Evolutionary conservation across 2,329 filamentous ascomycete species (phyloP).

Genomic region (Pseudogymnoascus destructans): DNA sequence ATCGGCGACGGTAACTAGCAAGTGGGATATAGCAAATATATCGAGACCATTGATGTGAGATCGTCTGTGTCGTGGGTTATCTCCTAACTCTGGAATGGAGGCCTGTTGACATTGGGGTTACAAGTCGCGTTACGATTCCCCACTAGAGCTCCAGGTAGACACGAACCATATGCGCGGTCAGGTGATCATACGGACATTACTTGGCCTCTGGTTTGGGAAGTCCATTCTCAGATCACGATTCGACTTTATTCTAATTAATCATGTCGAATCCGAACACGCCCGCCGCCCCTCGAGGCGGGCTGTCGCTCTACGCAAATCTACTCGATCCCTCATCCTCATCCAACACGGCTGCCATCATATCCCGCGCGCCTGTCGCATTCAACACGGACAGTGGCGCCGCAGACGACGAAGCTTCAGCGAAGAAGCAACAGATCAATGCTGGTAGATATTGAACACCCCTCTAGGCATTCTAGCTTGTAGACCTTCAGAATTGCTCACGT

Average conservation of each 20-base stretch:
- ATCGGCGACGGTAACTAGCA: background rate
- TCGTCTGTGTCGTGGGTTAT: background rate
- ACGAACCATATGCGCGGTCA: conserved; percentile 12
- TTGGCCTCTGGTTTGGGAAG: background rate
- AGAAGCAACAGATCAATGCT: conserved; percentile 45
- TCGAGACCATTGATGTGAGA: conserved; percentile 1
- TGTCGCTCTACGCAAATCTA: conserved; percentile 77
- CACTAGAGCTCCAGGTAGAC: background rate
- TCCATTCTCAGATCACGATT: background rate
- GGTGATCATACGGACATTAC: conserved; percentile 6
- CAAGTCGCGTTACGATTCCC: conserved; percentile 1
- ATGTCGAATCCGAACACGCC: conserved; percentile 22
- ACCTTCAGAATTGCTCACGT: conserved; percentile 34
- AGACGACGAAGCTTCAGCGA: conserved; percentile 35
- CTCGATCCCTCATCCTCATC: conserved; percentile 43
- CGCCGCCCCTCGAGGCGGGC: conserved; percentile 32
- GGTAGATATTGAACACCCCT: conserved; percentile 38
- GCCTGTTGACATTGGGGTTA: background rate
- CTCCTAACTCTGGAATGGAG: background rate
- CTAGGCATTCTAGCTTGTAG: conserved; percentile 24
- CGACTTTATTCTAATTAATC: background rate
- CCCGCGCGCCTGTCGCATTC: conserved; percentile 62
- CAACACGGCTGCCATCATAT: conserved; percentile 45
- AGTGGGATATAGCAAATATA: conserved; percentile 1
- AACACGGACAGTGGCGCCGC: conserved; percentile 37